Evolutionary conservation across 169 alveolate species (phyloP).

Genomic region (Eimeria necatrix): DNA sequence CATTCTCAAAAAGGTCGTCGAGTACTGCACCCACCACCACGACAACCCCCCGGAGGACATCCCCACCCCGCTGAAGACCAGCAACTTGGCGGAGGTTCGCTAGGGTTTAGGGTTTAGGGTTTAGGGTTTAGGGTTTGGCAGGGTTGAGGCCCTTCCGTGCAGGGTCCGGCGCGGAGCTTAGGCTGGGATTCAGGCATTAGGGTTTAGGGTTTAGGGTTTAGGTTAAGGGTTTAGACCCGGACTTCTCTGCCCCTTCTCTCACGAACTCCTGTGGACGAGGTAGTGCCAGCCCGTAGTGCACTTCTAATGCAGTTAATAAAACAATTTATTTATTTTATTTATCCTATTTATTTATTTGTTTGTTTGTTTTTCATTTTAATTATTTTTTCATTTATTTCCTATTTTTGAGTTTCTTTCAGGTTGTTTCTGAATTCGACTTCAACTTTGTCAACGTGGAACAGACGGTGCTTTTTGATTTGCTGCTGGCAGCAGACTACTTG

Average conservation of each 20-base stretch:
- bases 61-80: slow-evolving; percentile 95
- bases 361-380: neutral
- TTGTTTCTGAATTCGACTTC: slow-evolving; percentile 95
- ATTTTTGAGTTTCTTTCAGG: slow-evolving; percentile 52
- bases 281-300: no score
- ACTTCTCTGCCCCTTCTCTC: no score
- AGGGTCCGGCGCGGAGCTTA: neutral
- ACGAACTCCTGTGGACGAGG: no score
- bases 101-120: neutral
- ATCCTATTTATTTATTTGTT: neutral
- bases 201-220: no score
- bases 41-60: slow-evolving; percentile 96
- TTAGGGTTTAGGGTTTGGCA: neutral
- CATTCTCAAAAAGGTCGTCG: slow-evolving; percentile 93
- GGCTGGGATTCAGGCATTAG: neutral
- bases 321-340: neutral
- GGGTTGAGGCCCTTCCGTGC: neutral
- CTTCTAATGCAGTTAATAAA: no score
- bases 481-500: slow-evolving; percentile 96
- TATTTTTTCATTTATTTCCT: neutral
- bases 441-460: slow-evolving; percentile 94
- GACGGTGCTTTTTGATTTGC: slow-evolving; percentile 94
- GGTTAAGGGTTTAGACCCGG: no score
- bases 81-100: slow-evolving; percentile 88
- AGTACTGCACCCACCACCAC: slow-evolving; percentile 94